Evolutionary conservation across 23 red algal species (phyloP).

Genomic region (Chondrus crispus): DNA sequence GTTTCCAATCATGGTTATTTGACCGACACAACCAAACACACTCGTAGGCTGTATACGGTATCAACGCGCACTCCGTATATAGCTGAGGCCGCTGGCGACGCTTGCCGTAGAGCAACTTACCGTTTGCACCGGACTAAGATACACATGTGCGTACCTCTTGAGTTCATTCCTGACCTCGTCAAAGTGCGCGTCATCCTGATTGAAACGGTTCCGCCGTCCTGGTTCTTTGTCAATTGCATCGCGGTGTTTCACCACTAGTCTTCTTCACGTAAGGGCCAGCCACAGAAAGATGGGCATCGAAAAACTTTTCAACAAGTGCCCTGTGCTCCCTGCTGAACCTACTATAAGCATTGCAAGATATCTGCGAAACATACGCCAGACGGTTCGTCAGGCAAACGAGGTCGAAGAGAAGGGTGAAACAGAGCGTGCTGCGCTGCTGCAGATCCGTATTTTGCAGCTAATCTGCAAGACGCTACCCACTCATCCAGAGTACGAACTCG

Average conservation of each 20-base stretch:
- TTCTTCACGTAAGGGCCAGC: background rate
- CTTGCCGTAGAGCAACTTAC: too few relatives aligned
- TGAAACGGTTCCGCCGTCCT: too few relatives aligned
- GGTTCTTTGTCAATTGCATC: too few relatives aligned
- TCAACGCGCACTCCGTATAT: too few relatives aligned
- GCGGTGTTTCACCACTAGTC: background rate
- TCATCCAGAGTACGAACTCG: slow-evolving; percentile 49
- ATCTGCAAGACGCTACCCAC: slow-evolving; percentile 59
- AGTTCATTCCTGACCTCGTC: too few relatives aligned
- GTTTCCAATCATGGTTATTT: too few relatives aligned
- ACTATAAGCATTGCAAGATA: slow-evolving; percentile 20
- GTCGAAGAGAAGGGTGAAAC: background rate
- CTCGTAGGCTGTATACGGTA: too few relatives aligned
- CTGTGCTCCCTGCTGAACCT: slow-evolving; percentile 34
- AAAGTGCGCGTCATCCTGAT: too few relatives aligned
- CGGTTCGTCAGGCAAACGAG: background rate
- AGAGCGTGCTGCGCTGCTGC: slow-evolving; percentile 33
- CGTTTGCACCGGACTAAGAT: too few relatives aligned
- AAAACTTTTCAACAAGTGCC: slow-evolving; percentile 37
- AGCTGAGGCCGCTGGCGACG: too few relatives aligned
- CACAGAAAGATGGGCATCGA: slow-evolving; percentile 23
- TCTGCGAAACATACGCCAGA: slow-evolving; percentile 28
- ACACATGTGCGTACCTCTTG: too few relatives aligned
- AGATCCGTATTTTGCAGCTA: slow-evolving; percentile 57
- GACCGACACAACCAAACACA: too few relatives aligned